Evolutionary conservation across 176 grass and related monocot genomes (phyloP).

Genomic region (Rhipidocladum racemiflorum): DNA sequence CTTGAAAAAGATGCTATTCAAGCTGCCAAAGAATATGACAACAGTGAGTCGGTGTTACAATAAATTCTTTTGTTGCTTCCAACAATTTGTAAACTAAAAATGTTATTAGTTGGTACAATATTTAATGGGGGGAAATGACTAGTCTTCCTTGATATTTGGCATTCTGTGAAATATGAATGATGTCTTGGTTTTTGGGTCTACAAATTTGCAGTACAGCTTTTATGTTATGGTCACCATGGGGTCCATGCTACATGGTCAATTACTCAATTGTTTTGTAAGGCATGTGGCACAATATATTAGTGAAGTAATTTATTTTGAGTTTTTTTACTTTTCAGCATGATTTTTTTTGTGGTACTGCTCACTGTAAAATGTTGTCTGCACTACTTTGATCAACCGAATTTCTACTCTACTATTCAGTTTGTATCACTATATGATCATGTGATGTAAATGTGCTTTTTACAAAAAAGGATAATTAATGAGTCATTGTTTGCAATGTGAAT

Average conservation of each 20-base stretch:
- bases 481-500: conserved; percentile 4
- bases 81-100: neutral
- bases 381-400: neutral
- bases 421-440: neutral
- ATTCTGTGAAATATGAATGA: neutral
- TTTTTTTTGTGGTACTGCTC: conserved; percentile 5
- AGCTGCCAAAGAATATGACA: conserved; percentile 55
- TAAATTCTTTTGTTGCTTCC: conserved; percentile 1
- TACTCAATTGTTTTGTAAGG: conserved; percentile 1
- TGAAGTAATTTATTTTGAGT: neutral
- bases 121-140: neutral
- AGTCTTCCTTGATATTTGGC: neutral
- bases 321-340: neutral
- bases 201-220: neutral
- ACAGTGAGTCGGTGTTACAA: conserved; percentile 50
- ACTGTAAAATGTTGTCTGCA: neutral
- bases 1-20: conserved; percentile 63
- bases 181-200: neutral
- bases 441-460: neutral
- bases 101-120: neutral
- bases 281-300: neutral
- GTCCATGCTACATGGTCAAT: neutral
- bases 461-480: neutral
- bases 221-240: neutral
- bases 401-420: neutral